Evolutionary conservation across 208 protist species (phyloP).

Genomic region (Wallacemonas sp.): DNA sequence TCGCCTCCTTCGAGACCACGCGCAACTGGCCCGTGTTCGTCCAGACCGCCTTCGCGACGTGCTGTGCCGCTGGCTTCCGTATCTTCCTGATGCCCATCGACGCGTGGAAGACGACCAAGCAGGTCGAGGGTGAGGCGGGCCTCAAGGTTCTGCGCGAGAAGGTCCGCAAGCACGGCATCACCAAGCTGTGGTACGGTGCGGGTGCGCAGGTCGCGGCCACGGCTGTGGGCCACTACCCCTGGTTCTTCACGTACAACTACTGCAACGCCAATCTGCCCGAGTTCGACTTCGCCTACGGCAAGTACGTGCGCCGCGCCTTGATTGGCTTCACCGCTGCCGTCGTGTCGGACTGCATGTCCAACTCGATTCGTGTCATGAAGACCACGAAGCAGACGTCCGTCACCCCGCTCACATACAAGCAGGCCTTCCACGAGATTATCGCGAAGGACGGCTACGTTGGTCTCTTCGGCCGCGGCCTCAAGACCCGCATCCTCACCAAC

Average conservation of each 20-base stretch:
- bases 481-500: slow-evolving; percentile 27
- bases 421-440: slow-evolving; percentile 12
- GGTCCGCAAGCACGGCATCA: slow-evolving; percentile 19
- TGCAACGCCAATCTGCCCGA: slow-evolving; percentile 18
- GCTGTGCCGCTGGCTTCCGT: slow-evolving; percentile 20
- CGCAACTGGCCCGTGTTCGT: slow-evolving; percentile 8
- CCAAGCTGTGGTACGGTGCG: slow-evolving; percentile 16
- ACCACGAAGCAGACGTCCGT: slow-evolving; percentile 23
- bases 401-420: slow-evolving; percentile 17
- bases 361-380: slow-evolving; percentile 30
- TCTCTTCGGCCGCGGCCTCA: slow-evolving; percentile 21
- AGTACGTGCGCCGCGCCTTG: slow-evolving; percentile 18
- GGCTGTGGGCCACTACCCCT: slow-evolving; percentile 23
- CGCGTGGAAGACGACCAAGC: slow-evolving; percentile 29
- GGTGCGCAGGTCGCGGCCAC: slow-evolving; percentile 18
- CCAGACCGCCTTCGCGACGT: slow-evolving; percentile 19
- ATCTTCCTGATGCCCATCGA: slow-evolving; percentile 25
- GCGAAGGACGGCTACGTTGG: slow-evolving; percentile 21
- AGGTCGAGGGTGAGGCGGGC: slow-evolving; percentile 20
- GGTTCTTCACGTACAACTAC: slow-evolving; percentile 25
- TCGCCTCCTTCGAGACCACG: slow-evolving; percentile 15
- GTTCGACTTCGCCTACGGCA: slow-evolving; percentile 22
- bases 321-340: slow-evolving; percentile 25
- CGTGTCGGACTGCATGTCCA: slow-evolving; percentile 25
- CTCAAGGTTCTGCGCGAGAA: slow-evolving; percentile 15